phyloP scores from a whole-genome alignment of 495 filamentous ascomycete species.

The Aspergillus funiculosus region DNA sequence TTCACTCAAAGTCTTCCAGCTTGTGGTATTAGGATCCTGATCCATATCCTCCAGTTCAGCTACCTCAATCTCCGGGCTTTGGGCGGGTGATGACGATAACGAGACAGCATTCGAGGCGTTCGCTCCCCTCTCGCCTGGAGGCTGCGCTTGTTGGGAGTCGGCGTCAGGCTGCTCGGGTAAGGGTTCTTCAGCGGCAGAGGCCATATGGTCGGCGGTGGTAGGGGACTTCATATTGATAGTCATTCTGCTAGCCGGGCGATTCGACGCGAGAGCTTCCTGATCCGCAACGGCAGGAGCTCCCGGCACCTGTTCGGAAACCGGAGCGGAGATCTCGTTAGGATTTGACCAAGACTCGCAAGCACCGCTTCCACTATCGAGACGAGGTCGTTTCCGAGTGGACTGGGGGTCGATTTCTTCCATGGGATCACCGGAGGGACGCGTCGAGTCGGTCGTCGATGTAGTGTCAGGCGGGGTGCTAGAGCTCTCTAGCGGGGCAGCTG shows the following conservation, averaged over 20 bases:
- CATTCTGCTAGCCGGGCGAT: constrained; percentile 44
- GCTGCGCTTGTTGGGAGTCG: constrained; percentile 14
- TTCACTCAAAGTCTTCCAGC: constrained; percentile 40
- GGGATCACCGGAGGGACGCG: constrained; percentile 36
- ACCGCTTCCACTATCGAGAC: constrained; percentile 53
- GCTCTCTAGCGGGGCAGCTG: constrained; percentile 47
- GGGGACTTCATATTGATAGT: constrained; percentile 53
- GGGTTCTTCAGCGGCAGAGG: constrained; percentile 13
- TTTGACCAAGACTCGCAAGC: constrained; percentile 41
- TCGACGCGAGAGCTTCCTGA: constrained; percentile 30
- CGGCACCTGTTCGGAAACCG: constrained; percentile 19
- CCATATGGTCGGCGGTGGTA: constrained; percentile 17
- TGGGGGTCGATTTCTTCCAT: constrained; percentile 54
- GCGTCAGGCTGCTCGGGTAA: constrained; percentile 13
- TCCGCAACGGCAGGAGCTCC: constrained; percentile 31
- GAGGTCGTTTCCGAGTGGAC: constrained; percentile 55
- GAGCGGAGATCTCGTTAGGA: constrained; percentile 26
- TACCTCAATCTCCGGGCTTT: constrained; percentile 51
- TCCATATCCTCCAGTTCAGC: constrained; percentile 53
- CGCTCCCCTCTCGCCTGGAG: constrained; percentile 17
- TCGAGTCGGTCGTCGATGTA: constrained; percentile 29
- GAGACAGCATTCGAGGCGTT: constrained; percentile 35
- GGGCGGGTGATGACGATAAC: constrained; percentile 44
- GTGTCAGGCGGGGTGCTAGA: constrained; percentile 41
- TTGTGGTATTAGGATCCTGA: constrained; percentile 40